Evolutionary conservation across 2,329 filamentous ascomycete species (phyloP), one percentile per base, ranked within the genome.

Genomic region (Cladophialophora yegresii): DNA sequence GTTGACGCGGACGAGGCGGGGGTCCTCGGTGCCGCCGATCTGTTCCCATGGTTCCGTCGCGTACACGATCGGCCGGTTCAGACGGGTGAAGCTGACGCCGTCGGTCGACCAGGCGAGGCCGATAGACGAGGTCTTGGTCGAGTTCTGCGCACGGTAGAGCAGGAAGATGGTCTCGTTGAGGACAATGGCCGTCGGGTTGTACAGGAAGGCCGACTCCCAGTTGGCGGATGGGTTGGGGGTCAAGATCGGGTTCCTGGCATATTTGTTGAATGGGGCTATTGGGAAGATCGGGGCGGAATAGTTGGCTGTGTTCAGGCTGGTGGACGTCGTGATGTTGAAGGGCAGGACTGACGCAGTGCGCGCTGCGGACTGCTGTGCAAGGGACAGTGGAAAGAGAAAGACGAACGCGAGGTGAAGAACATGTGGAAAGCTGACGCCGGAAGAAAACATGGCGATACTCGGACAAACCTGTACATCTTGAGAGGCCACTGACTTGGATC

Each of bases 31-130:
- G 28, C 75, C 75, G 33, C 76, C 75, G 3, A 69, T 66, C 6
- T 67, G 63, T 55, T 77, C 75, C 65, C 72, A 77, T 0, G 70
- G 59, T 58, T 77, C 74, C 2, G 74, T 76, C 3, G 74, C 67
- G 22, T 70, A 69, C 8, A 77, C 40, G 20, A 78, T 69, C 0
- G 76, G 75, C 1, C 72, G 61, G 47, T 74, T 71, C 10, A 73
- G 71, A 4, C 75, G 70, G 3, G 75, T 76, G 67, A 77, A 77
- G 58, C 68, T 71, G 61, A 70, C 72, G 12, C 76, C 76, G 58
- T 77, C 73, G 30, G 62, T 70, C 2, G 75, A 77, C 76, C 75
- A 77, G 3, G 75, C 76, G 1, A 77, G 71, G 7, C 75, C 75
- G 32, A 77, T 73, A 33, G 70, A 72, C 16, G 75, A 76, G 4